Evolutionary conservation across 768 basidiomycete species (phyloP), one percentile per base, ranked within the genome.

Genomic region (Leucosporidium creatinivorum): DNA sequence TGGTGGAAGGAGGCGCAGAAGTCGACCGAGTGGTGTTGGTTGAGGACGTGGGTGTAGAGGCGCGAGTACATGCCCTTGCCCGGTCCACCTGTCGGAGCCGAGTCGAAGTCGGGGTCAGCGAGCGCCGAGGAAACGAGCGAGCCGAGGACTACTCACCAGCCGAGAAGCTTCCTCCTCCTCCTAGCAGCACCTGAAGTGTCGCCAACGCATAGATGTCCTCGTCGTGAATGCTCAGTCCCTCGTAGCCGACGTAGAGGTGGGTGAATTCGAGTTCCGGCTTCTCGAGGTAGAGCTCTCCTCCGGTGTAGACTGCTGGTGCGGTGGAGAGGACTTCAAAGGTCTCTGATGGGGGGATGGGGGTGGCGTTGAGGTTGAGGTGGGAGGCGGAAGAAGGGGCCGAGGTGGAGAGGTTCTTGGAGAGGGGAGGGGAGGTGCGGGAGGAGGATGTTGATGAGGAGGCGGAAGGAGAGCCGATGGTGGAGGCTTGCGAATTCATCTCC

Each of bases 21-120:
- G 78, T 98, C 94, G 75, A 98, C 84, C 75, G 90, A 87, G 60
- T 91, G 85, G 81, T 92, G 90, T 76, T 90, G 88, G 78, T 98
- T 97, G 66, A 98, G 86, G 75, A 98, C 91, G 76, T 92, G 87
- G 15, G 92, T 94, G 81, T 98, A 97, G 33, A 97, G 80, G 30
- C 94, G 87, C 44, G 93, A 92, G 82, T 96, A 98, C 94, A 98
- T 98, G 74, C 94, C 94, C 81, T 98, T 98, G 21, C 94, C 94
- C 3, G 94, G 94, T 5, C 94, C 94, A 70, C 94, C 92, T 84
- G 73, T 4, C 4, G 28, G 61, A 55, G 61, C 9, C 39, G 10
- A 44, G 57, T 1, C 19, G 61, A 49, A 51, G 44, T 57, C 44
- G 15, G 5, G 7, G 13, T 47, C 13, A 55, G 36, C 28, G 26